Evolutionary conservation across 805 yeast species (phyloP).

Genomic region (Wickerhamomyces alni): DNA sequence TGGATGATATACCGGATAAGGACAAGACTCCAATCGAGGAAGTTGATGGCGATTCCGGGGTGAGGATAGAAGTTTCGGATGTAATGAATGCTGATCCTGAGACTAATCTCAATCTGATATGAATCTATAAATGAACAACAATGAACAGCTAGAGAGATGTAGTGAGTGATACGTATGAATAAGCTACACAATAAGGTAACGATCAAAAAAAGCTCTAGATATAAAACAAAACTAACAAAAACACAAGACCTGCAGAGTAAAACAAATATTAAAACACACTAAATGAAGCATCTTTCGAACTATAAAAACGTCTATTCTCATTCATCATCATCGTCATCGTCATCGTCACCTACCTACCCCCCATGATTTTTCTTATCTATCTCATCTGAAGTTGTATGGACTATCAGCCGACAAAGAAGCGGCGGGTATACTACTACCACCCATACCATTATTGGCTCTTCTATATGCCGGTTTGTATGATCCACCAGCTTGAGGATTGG

Average conservation of each 20-base stretch:
- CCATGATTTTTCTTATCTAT: background rate
- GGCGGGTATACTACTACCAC: constrained; percentile 28
- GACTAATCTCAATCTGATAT: no score
- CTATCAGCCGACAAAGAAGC: constrained; percentile 36
- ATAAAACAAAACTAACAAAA: background rate
- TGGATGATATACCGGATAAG: constrained; percentile 7
- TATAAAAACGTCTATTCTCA: no score
- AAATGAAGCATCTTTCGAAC: no score
- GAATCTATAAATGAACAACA: background rate
- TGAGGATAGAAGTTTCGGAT: background rate
- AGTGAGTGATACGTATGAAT: no score
- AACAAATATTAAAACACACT: no score
- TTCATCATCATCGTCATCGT: no score
- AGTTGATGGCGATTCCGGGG: background rate
- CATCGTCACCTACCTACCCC: no score
- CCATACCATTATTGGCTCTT: constrained; percentile 26
- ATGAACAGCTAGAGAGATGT: background rate
- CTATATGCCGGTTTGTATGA: constrained; percentile 35
- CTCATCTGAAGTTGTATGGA: constrained; percentile 37
- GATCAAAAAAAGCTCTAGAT: background rate
- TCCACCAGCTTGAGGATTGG: constrained; percentile 9
- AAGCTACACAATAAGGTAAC: no score
- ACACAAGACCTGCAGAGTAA: no score
- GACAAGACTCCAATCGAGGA: constrained; percentile 7
- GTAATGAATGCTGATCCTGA: background rate